These are phyloP conservation scores for Epicoccum nigrum DNA, from an alignment of 2,329 filamentous ascomycete species.

Conservation along the genomic window DNA sequence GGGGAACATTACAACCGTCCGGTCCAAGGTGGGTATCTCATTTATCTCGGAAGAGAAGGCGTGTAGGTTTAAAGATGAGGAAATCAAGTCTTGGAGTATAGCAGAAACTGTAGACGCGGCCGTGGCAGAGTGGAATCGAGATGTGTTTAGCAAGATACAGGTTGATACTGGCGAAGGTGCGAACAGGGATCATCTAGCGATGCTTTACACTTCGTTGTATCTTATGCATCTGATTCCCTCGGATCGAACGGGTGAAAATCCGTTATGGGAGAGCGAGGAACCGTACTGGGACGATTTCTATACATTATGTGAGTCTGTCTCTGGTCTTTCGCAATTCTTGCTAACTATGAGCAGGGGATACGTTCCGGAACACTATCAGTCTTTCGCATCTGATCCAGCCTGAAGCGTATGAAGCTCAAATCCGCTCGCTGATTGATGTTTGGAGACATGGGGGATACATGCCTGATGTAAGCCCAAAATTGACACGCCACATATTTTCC, in stretches of 20 bases:
- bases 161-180: slow-evolving; percentile 60
- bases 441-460: slow-evolving; percentile 69
- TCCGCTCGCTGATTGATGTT: slow-evolving; percentile 71
- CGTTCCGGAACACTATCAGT: slow-evolving; percentile 63
- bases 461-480: slow-evolving; percentile 54
- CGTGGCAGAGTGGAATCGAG: slow-evolving; percentile 51
- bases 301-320: slow-evolving; percentile 60
- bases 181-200: slow-evolving; percentile 58
- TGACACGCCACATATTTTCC: not conserved
- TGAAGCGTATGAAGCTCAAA: slow-evolving; percentile 65
- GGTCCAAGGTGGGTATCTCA: slow-evolving; percentile 57
- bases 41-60: slow-evolving; percentile 57
- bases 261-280: slow-evolving; percentile 67
- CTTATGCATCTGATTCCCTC: slow-evolving; percentile 72
- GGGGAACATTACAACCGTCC: slow-evolving; percentile 44
- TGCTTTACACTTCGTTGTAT: slow-evolving; percentile 72
- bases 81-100: slow-evolving; percentile 52
- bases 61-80: slow-evolving; percentile 52
- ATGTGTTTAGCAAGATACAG: slow-evolving; percentile 64
- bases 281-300: slow-evolving; percentile 76
- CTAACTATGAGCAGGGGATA: slow-evolving; percentile 66
- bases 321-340: slow-evolving; percentile 47
- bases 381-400: slow-evolving; percentile 70
- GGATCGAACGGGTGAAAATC: slow-evolving; percentile 74
- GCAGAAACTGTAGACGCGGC: slow-evolving; percentile 48